Percentiles rank a stretch among this genome's conserved stretches.
Evolutionary conservation across 2,329 filamentous ascomycete species (phyloP).

Genomic region (Sporothrix curviconia): DNA sequence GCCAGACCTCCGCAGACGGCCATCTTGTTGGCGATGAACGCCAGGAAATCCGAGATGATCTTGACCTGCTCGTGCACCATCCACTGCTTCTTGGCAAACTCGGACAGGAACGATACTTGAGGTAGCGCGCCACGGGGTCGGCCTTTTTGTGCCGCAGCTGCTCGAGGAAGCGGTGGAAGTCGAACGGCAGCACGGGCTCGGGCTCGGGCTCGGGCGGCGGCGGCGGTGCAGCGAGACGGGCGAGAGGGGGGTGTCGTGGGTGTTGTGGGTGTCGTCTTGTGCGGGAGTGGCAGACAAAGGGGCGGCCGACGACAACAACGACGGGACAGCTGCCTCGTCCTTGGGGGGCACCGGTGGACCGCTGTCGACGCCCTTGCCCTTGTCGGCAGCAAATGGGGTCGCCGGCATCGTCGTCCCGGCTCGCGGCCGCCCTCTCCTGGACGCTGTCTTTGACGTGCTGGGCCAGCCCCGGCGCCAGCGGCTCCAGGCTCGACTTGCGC

Average conservation of each 20-base stretch:
- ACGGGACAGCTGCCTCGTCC: slow-evolving; percentile 33
- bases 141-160: slow-evolving; percentile 93
- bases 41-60: slow-evolving; percentile 92
- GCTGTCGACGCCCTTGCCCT: slow-evolving; percentile 35
- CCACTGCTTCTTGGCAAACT: slow-evolving; percentile 97
- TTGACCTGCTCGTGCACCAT: slow-evolving; percentile 99
- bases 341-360: slow-evolving; percentile 56
- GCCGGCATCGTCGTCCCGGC: not conserved
- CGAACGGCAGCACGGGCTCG: slow-evolving; percentile 82
- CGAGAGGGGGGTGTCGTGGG: slow-evolving; percentile 43
- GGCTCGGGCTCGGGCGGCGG: slow-evolving; percentile 68
- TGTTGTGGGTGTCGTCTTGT: too few relatives aligned
- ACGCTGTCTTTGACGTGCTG: slow-evolving; percentile 41
- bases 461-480: slow-evolving; percentile 47
- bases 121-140: slow-evolving; percentile 93
- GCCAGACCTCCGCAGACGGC: slow-evolving; percentile 93
- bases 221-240: slow-evolving; percentile 49
- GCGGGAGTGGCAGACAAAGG: slow-evolving; percentile 48
- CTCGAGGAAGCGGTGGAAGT: slow-evolving; percentile 95
- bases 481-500: slow-evolving; percentile 79
- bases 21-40: slow-evolving; percentile 99
- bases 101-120: slow-evolving; percentile 88
- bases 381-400: slow-evolving; percentile 18
- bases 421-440: slow-evolving; percentile 21
- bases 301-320: too few relatives aligned